phyloP scores from a whole-genome alignment of 1,284 basidiomycete genomes.

The Leccinum subspadiceum region DNA sequence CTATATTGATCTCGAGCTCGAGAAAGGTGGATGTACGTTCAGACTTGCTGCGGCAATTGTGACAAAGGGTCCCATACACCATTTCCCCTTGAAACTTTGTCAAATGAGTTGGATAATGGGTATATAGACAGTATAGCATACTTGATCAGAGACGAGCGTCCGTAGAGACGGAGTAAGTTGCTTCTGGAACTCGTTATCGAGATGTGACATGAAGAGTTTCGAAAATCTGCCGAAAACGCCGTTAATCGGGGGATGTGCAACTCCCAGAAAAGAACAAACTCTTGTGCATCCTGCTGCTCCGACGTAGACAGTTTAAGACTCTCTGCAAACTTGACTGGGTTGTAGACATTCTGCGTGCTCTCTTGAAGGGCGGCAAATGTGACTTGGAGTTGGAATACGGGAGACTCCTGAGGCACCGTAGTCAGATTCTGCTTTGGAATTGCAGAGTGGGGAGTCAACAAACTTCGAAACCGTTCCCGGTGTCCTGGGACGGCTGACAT shows the following conservation, averaged over 20 bases:
- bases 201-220: slow-evolving; percentile 87
- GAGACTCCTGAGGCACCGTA: slow-evolving; percentile 53
- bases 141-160: slow-evolving; percentile 71
- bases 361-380: slow-evolving; percentile 83
- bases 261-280: slow-evolving; percentile 49
- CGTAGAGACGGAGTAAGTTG: slow-evolving; percentile 60
- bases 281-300: slow-evolving; percentile 93
- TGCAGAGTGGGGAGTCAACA: slow-evolving; percentile 8
- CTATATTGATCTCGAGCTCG: slow-evolving; percentile 83
- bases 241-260: slow-evolving; percentile 10
- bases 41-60: slow-evolving; percentile 64
- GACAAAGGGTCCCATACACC: slow-evolving; percentile 76
- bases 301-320: slow-evolving; percentile 74
- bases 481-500: slow-evolving; percentile 44
- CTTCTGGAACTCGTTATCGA: slow-evolving; percentile 82
- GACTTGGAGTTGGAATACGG: slow-evolving; percentile 71
- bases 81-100: slow-evolving; percentile 81
- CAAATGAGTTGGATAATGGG: neutral
- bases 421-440: slow-evolving; percentile 7
- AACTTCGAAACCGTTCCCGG: slow-evolving; percentile 55
- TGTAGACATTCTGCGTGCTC: slow-evolving; percentile 66
- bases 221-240: slow-evolving; percentile 65
- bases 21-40: slow-evolving; percentile 70
- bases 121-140: slow-evolving; percentile 25
- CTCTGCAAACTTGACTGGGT: slow-evolving; percentile 80